Base-by-base conservation (phyloP, 2,329 filamentous ascomycete species). In the Berkeleyomyces basicola region DNA sequence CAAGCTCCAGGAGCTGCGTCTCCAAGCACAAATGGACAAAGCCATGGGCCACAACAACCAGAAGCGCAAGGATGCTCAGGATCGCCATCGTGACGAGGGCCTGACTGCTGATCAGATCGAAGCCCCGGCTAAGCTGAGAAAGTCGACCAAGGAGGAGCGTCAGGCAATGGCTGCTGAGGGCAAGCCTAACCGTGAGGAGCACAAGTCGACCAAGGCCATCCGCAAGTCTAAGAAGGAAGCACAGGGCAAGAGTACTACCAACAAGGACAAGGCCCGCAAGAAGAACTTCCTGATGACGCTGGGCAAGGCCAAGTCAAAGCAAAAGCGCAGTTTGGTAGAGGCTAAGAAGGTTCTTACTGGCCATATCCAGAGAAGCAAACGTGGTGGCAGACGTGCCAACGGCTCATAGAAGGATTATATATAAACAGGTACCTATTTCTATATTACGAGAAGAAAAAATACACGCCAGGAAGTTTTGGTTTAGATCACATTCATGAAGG, bases 261-360 rank as follows among this genome's bases (percentile, higher is more conserved):
- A 99, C 76, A 88, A 88, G 77, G 93, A 99, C 78, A 99, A 99
- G 82, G 84, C 88, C 49, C 80, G 92, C 68, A 90, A 89, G 81
- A 99, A 99, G 87, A 99, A 99, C 74, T 95, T 99, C 75, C 72
- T 99, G 69, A 99, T 99, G 93, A 97, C 92, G 46, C 76, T 99
- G 65, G 89, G 92, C 64, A 97, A 99, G 79, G 93, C 93, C 9
- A 95, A 93, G 79, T 82, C 81, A 68, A 99, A 97, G 80, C 87
- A 93, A 70, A 96, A 96, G 85, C 82, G 91, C 70, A 96, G 90
- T 81, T 76, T 99, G 73, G 83, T 88, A 10, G 86, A 96, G 75
- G 90, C 90, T 67, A 83, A 82, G 70, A 90, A 86, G 75, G 83
- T 90, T 43, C 74, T 97, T 67, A 86, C 82, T 71, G 87, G 84